phyloP scores from a whole-genome alignment of 169 alveolate species.

The Plasmodium coatneyi region DNA sequence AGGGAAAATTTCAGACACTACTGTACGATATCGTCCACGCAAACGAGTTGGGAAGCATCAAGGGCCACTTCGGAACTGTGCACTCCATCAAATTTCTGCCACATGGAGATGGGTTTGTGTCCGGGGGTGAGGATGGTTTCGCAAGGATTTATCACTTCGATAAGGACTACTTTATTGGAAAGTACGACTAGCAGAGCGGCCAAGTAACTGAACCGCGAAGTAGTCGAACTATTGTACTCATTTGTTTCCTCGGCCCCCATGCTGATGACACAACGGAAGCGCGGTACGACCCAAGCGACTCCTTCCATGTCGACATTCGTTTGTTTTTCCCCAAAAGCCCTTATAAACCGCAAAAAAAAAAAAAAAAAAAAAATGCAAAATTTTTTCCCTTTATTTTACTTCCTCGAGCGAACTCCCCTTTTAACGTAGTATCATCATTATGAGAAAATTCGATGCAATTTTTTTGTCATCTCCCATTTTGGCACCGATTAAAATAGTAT shows the following conservation, averaged over 20 bases:
- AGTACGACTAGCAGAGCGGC: slow-evolving; percentile 50
- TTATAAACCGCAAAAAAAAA: background rate
- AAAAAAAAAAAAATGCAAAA: background rate
- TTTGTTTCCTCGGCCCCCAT: no score
- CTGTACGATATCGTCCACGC: slow-evolving; percentile 92
- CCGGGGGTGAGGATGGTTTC: slow-evolving; percentile 97
- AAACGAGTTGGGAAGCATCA: slow-evolving; percentile 92
- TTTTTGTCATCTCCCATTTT: background rate
- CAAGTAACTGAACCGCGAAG: background rate
- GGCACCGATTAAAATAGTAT: no score
- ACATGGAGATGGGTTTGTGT: slow-evolving; percentile 93
- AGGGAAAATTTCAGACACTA: slow-evolving; percentile 95
- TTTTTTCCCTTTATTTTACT: background rate
- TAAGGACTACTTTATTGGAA: slow-evolving; percentile 91
- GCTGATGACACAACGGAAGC: no score
- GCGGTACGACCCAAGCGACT: no score
- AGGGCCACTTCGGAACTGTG: slow-evolving; percentile 97
- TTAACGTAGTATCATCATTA: background rate
- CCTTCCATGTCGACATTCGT: background rate
- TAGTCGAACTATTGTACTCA: no score
- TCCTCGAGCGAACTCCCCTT: background rate
- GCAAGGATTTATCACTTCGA: slow-evolving; percentile 94
- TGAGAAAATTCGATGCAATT: background rate
- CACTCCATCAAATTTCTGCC: slow-evolving; percentile 93
- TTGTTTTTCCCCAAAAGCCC: background rate